phyloP scores from a whole-genome alignment of 2,329 filamentous ascomycete genomes.

The Macrophomina pseudophaseolina region DNA sequence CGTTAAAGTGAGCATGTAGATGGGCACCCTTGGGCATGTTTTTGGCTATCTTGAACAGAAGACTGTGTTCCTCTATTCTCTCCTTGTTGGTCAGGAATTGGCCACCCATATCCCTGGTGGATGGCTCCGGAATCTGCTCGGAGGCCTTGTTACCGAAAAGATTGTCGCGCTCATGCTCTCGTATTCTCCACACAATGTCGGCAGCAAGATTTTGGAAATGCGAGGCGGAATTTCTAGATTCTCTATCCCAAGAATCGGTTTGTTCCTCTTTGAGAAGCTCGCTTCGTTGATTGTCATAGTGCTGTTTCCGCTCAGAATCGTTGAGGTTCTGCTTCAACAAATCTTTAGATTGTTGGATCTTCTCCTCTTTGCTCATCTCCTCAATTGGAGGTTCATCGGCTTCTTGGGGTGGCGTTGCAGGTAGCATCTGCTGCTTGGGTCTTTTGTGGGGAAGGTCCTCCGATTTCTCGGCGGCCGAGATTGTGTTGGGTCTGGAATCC shows the following conservation, averaged over 20 bases:
- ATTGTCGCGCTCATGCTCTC: slow-evolving; percentile 49
- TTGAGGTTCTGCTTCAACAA: slow-evolving; percentile 10
- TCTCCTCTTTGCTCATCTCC: not conserved
- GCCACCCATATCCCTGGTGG: slow-evolving; percentile 54
- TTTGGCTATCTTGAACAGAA: slow-evolving; percentile 61
- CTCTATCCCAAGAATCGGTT: slow-evolving; percentile 43
- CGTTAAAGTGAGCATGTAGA: slow-evolving; percentile 78
- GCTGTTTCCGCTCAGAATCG: not conserved
- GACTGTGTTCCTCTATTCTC: slow-evolving; percentile 56
- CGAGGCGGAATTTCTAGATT: slow-evolving; percentile 35
- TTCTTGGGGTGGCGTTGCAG: slow-evolving; percentile 11
- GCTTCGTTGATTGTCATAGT: slow-evolving; percentile 34
- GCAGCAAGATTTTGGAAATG: slow-evolving; percentile 39
- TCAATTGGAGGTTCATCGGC: not conserved
- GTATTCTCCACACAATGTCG: slow-evolving; percentile 42
- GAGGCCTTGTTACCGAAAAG: slow-evolving; percentile 50
- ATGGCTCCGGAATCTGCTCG: slow-evolving; percentile 46
- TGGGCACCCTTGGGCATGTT: slow-evolving; percentile 73
- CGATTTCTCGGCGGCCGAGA: slow-evolving; percentile 4
- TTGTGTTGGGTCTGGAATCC: slow-evolving; percentile 1
- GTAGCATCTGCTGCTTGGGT: not conserved
- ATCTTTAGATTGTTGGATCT: not conserved
- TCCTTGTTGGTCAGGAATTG: slow-evolving; percentile 52
- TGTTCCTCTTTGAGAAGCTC: slow-evolving; percentile 41
- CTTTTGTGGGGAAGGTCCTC: slow-evolving; percentile 17